A percentile compares a stretch with the other conserved stretches of the same genome.
Conservation (phyloP, 1,139 yeast species). For the Wickerhamomyces sp. region DNA sequence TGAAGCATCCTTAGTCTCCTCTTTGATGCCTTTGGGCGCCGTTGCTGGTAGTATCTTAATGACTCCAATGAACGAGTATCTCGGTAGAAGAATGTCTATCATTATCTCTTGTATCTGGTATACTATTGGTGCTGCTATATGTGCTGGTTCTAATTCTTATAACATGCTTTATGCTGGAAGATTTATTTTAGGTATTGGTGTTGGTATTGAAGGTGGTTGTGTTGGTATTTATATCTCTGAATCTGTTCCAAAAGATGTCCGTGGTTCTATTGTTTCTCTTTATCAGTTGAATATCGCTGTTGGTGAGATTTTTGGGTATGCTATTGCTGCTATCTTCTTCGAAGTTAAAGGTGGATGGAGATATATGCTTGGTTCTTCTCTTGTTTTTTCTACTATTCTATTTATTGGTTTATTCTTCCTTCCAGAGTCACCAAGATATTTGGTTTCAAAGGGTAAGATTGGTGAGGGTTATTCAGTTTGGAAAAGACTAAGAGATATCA, state of each 20-base stretch:
- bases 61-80: too few species aligned
- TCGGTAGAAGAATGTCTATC: too few species aligned
- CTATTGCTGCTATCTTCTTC: conserved; percentile 52
- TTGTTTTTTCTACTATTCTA: conserved; percentile 49
- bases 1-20: too few species aligned
- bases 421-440: conserved; percentile 50
- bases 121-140: too few species aligned
- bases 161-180: too few species aligned
- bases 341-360: conserved; percentile 56
- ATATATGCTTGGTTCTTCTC: conserved; percentile 54
- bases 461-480: conserved; percentile 54
- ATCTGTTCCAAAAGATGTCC: conserved; percentile 50
- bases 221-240: conserved; percentile 58
- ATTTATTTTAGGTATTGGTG: conserved; percentile 52
- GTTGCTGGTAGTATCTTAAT: too few species aligned
- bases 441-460: conserved; percentile 44
- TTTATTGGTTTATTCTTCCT: conserved; percentile 43
- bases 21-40: too few species aligned
- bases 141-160: too few species aligned
- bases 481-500: conserved; percentile 47
- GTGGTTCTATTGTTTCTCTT: conserved; percentile 55
- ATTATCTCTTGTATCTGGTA: too few species aligned
- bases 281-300: conserved; percentile 56
- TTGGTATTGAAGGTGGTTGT: conserved; percentile 59
- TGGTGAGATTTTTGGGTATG: conserved; percentile 56